Evolutionary conservation across 1,284 basidiomycete species (phyloP), one percentile per base, ranked within the genome.

Genomic region (Ustilago crameri): DNA sequence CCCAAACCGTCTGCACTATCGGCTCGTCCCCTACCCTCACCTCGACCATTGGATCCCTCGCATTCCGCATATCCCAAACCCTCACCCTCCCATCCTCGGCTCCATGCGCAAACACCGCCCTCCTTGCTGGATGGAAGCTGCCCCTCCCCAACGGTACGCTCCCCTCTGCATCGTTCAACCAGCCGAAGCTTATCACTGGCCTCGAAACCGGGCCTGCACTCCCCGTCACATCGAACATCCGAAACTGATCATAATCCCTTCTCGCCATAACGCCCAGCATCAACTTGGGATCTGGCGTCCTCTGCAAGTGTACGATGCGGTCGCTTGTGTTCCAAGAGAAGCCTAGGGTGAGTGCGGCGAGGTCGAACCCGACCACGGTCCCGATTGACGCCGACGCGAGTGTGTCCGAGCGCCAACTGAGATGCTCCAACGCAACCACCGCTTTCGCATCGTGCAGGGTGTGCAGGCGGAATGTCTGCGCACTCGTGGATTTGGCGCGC

Each of bases 241-340:
- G 40, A 17, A 73, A 73, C 44, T 73, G 70, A 30, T 73, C 70
- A 47, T 68, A 73, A 37, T 73, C 70, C 9, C 65, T 30, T 15
- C 70, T 37, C 0, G 60, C 70, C 14, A 63, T 30, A 0, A 63
- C 50, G 14, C 51, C 52, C 5, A 73, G 54, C 59, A 73, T 62
- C 27, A 73, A 61, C 18, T 60, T 58, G 0, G 70, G 45, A 48
- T 73, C 61, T 1, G 70, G 64, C 9, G 70, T 73, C 3, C 65
- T 52, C 40, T 64, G 52, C 35, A 73, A 49, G 42, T 73, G 70
- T 7, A 73, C 70, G 23, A 73, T 54, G 17, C 41, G 56, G 32
- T 73, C 70, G 42, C 60, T 64, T 2, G 70, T 73, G 14, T 51
- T 68, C 70, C 70, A 73, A 14, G 53, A 56, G 15, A 57, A 73